These are phyloP conservation scores for Herpetospermum pedunculosum DNA, from an alignment of 306 rosid species.

Conservation along the genomic window DNA sequence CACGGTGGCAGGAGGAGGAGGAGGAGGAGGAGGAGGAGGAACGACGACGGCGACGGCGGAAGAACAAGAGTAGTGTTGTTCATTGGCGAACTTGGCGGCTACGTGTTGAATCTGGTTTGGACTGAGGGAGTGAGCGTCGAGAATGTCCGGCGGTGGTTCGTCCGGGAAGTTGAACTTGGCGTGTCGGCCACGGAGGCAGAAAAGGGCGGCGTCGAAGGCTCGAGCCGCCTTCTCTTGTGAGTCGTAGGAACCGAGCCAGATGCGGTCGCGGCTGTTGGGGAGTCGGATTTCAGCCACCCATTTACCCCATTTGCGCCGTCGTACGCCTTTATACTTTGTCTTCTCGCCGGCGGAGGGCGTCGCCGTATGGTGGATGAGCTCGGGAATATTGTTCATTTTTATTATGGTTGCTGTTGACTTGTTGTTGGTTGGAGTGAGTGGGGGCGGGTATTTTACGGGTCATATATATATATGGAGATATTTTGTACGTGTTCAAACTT, in stretches of 20 bases:
- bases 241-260: constrained; percentile 82
- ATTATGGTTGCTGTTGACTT: no score
- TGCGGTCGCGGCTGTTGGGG: constrained; percentile 75
- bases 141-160: constrained; percentile 37
- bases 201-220: constrained; percentile 79
- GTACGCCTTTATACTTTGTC: constrained; percentile 39
- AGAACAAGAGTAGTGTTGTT: no score
- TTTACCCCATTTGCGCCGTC: constrained; percentile 86
- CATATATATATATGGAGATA: no score
- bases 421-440: no score
- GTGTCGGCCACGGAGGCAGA: constrained; percentile 55
- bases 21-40: no score
- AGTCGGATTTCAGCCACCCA: constrained; percentile 77
- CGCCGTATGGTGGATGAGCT: neutral
- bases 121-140: constrained; percentile 28
- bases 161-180: constrained; percentile 65
- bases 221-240: constrained; percentile 64
- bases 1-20: neutral
- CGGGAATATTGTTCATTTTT: neutral
- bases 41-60: no score
- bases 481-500: no score
- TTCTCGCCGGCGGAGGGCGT: neutral
- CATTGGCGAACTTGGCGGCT: constrained; percentile 48
- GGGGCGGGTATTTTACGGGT: no score
- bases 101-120: constrained; percentile 38